Conservation (phyloP, 805 yeast species). For the Ogataea sp. region DNA sequence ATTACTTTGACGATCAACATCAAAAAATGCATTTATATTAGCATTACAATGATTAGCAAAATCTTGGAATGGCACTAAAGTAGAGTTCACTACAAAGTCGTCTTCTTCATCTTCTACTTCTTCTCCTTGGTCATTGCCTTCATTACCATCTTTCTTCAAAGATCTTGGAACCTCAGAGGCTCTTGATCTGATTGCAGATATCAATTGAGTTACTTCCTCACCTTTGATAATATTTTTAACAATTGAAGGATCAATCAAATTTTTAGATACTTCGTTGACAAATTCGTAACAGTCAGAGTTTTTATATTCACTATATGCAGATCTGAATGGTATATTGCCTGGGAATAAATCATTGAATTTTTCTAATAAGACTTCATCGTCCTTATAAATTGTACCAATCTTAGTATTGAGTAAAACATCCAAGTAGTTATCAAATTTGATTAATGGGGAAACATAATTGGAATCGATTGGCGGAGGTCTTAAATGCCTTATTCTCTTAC, state of each 20-base stretch:
- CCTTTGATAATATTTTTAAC: slow-evolving; percentile 3
- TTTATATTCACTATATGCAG: slow-evolving; percentile 2
- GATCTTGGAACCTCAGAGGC: slow-evolving; percentile 54
- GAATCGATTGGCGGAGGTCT: no score
- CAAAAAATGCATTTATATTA: slow-evolving; percentile 48
- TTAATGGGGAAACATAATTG: slow-evolving; percentile 12
- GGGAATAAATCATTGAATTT: slow-evolving; percentile 8
- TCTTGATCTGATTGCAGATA: slow-evolving; percentile 47
- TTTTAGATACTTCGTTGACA: slow-evolving; percentile 3
- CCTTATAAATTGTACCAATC: slow-evolving; percentile 20
- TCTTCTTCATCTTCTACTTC: slow-evolving; percentile 10
- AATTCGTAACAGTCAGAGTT: slow-evolving; percentile 8
- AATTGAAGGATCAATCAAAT: not conserved
- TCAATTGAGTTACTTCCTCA: slow-evolving; percentile 12
- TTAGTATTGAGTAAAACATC: slow-evolving; percentile 25
- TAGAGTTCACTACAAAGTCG: slow-evolving; percentile 38
- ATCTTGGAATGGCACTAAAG: slow-evolving; percentile 60
- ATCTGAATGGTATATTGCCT: slow-evolving; percentile 11
- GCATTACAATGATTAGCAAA: slow-evolving; percentile 53
- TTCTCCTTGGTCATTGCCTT: slow-evolving; percentile 13
- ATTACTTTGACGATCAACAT: slow-evolving; percentile 36
- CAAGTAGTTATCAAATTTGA: slow-evolving; percentile 22
- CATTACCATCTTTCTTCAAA: slow-evolving; percentile 5
- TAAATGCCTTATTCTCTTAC: slow-evolving; percentile 3
- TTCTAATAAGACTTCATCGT: slow-evolving; percentile 19